Evolutionary conservation across 805 yeast species (phyloP), one percentile per base, ranked within the genome.

Genomic region (Tetrapisispora phaffii): DNA sequence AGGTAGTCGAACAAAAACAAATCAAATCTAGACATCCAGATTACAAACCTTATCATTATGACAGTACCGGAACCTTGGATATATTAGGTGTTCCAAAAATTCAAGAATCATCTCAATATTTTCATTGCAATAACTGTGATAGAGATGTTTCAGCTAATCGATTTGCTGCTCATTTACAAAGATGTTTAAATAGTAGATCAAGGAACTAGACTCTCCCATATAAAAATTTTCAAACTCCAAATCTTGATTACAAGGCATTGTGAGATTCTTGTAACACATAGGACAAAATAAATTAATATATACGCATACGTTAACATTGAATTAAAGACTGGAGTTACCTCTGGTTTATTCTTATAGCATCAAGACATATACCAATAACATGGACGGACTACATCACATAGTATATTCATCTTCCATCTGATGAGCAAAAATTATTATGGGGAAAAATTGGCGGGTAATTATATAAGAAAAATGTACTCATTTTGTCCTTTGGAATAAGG

Each of bases 151-250:
- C 96, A 0, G 96, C 95, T 1, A 82, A 85, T 33, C 70, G 98
- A 47, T 89, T 86, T 71, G 97, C 97, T 2, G 88, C 85, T 35
- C 98, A 90, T 65, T 73, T 90, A 26, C 94, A 88, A 59, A 79
- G 95, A 55, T 90, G 98, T 60, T 64, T 88, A 21, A 85, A 86
- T 37, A 84, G 96, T 12, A 74, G 85, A 47, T 69, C 71, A 22
- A 66, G 80, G 51, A 69, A 73, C 50, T 68, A 47, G 37, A n/a
- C n/a, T n/a, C n/a, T n/a, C n/a, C n/a, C 34, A 7, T 10, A 32
- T 9, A 28, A 28, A 6, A 5, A 12, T 28, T 28, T 28, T 9
- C 6, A 28, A 28, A 7, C 13, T 28, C 13, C 31, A 28, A 28
- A 3, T 6, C 13, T 28, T 12, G 13, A 12, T 28, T 28, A 12